These are phyloP conservation scores for Colletotrichum truncatum DNA, from an alignment of 2,329 filamentous ascomycete species.

Conservation along the genomic window DNA sequence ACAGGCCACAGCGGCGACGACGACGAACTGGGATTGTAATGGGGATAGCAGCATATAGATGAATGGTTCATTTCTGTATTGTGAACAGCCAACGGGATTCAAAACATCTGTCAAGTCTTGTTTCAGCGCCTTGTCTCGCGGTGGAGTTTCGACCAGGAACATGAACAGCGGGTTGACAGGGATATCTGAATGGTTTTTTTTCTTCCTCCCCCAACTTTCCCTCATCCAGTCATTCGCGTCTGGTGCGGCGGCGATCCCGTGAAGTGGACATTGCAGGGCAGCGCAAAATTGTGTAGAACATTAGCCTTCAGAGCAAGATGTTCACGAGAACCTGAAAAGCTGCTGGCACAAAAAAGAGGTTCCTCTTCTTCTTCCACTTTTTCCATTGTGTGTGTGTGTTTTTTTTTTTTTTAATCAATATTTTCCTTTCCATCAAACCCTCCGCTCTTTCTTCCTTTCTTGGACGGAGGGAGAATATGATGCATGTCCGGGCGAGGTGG, in stretches of 20 bases:
- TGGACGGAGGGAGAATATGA: background rate
- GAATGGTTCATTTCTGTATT: background rate
- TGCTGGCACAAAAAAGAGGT: too few species aligned
- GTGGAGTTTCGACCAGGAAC: conserved; percentile 7
- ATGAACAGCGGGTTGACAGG: background rate
- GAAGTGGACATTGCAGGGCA: background rate
- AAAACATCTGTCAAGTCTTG: background rate
- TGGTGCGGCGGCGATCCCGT: background rate
- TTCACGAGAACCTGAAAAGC: too few species aligned
- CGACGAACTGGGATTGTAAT: conserved; percentile 24
- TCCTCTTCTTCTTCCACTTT: too few species aligned
- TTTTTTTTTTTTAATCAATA: too few species aligned
- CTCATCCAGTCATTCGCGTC: background rate
- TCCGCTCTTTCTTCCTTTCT: too few species aligned
- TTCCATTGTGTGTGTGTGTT: too few species aligned
- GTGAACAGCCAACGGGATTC: background rate
- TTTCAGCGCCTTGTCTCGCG: conserved; percentile 24
- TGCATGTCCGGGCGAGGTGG: background rate
- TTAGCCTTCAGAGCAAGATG: background rate
- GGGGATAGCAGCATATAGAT: conserved; percentile 8
- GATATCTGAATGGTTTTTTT: background rate
- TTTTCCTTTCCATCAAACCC: too few species aligned
- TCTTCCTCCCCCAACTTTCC: background rate
- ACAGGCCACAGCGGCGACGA: conserved; percentile 13
- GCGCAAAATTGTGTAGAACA: background rate